Conservation (phyloP, 306 rosid genomes). For the Sesbania bispinosa region DNA sequence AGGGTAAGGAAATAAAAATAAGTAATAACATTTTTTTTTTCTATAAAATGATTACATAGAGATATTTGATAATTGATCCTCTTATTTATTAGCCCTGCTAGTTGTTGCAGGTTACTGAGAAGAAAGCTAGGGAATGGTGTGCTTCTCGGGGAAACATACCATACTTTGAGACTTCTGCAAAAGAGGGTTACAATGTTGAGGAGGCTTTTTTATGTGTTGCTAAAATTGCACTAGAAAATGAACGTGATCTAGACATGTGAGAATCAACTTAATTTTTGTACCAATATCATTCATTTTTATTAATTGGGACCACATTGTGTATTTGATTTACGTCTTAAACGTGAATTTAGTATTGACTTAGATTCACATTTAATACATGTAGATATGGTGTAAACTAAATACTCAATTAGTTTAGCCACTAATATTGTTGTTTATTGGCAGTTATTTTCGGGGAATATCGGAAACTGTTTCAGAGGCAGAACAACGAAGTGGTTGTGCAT, state of each 20-base stretch:
- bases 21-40: background rate
- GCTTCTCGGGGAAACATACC: slow-evolving; percentile 71
- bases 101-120: slow-evolving; percentile 58
- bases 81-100: background rate
- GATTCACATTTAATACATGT: too few species aligned
- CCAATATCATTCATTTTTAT: background rate
- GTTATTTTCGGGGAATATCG: slow-evolving; percentile 74
- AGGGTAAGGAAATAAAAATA: slow-evolving; percentile 50
- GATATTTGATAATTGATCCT: background rate
- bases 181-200: slow-evolving; percentile 64
- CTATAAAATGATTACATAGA: too few species aligned
- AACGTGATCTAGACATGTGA: slow-evolving; percentile 65
- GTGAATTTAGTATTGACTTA: too few species aligned
- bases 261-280: background rate
- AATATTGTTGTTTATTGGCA: slow-evolving; percentile 27
- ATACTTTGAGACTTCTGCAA: slow-evolving; percentile 89
- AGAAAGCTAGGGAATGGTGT: slow-evolving; percentile 80
- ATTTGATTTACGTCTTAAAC: too few species aligned
- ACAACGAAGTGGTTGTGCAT: slow-evolving; percentile 70
- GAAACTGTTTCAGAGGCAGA: slow-evolving; percentile 71
- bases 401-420: too few species aligned
- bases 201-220: slow-evolving; percentile 77
- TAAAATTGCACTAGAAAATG: slow-evolving; percentile 55
- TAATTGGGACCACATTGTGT: too few species aligned
- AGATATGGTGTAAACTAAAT: too few species aligned